Percentiles rank a stretch among this genome's conserved stretches.
These are phyloP conservation scores for Starmerella gropengiesseri DNA, from an alignment of 805 yeast genomes.

Conservation along the genomic window DNA sequence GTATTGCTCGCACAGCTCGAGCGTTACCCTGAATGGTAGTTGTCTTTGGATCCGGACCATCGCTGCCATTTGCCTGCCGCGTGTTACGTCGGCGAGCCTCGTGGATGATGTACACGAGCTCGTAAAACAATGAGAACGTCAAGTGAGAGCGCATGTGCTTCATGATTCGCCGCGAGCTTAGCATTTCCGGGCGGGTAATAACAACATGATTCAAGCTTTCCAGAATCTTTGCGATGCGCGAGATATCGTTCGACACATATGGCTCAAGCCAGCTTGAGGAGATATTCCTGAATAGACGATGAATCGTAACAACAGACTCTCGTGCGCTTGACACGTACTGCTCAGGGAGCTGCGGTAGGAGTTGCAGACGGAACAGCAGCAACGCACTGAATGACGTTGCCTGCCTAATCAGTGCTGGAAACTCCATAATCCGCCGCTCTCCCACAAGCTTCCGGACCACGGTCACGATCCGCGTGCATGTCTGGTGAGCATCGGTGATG, in stretches of 20 bases:
- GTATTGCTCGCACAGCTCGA: no score
- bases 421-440: constrained; percentile 59
- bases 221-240: constrained; percentile 80
- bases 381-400: constrained; percentile 70
- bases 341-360: constrained; percentile 61
- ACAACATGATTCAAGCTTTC: constrained; percentile 81
- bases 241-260: constrained; percentile 69
- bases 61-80: constrained; percentile 11
- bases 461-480: constrained; percentile 75
- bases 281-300: constrained; percentile 75
- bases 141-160: constrained; percentile 84
- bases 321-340: constrained; percentile 75
- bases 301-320: constrained; percentile 88
- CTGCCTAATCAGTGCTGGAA: constrained; percentile 79
- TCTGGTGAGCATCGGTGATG: constrained; percentile 66
- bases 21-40: no score
- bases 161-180: constrained; percentile 65
- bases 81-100: constrained; percentile 69
- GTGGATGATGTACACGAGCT: constrained; percentile 86
- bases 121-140: constrained; percentile 83
- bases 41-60: background rate
- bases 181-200: constrained; percentile 76
- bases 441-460: constrained; percentile 62
- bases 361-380: constrained; percentile 66
- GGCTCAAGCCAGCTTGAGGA: constrained; percentile 76